A percentile compares a stretch with the other conserved stretches of the same genome.
Evolutionary conservation across 164 flowering plant genomes (phyloP).

Genomic region (Tinospora cordifolia): DNA sequence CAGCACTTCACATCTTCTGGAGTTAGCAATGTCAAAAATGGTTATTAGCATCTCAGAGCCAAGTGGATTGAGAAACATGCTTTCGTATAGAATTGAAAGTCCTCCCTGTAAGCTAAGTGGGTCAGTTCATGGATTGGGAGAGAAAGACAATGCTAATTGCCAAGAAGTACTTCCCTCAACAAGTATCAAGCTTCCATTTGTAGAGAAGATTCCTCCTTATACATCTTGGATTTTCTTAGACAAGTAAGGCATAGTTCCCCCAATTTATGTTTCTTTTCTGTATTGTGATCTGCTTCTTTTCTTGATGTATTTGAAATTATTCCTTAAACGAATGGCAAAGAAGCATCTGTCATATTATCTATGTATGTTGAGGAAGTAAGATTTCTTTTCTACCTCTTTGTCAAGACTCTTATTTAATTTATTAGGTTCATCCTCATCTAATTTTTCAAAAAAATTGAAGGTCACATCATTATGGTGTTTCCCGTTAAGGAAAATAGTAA

Average conservation of each 20-base stretch:
- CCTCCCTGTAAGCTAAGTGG: conserved; percentile 46
- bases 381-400: too few relatives aligned
- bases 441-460: too few relatives aligned
- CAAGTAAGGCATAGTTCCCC: conserved; percentile 33
- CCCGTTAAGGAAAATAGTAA: too few relatives aligned
- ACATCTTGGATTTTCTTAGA: conserved; percentile 92
- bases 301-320: not conserved
- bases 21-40: conserved; percentile 26
- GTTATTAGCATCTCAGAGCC: conserved; percentile 18
- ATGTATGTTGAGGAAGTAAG: not conserved
- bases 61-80: conserved; percentile 31
- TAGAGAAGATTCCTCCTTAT: conserved; percentile 78
- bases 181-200: conserved; percentile 50
- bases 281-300: not conserved
- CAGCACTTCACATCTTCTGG: conserved; percentile 33
- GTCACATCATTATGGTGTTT: too few relatives aligned
- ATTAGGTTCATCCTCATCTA: too few relatives aligned
- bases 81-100: conserved; percentile 39
- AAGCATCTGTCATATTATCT: not conserved
- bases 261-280: not conserved
- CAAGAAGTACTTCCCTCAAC: conserved; percentile 41
- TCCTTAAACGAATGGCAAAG: not conserved
- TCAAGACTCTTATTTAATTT: too few relatives aligned
- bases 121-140: conserved; percentile 41
- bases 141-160: conserved; percentile 37